Evolutionary conservation across 192 early-diverging fungal genomes (phyloP).

Genomic region (Entophlyctis luteolus): DNA sequence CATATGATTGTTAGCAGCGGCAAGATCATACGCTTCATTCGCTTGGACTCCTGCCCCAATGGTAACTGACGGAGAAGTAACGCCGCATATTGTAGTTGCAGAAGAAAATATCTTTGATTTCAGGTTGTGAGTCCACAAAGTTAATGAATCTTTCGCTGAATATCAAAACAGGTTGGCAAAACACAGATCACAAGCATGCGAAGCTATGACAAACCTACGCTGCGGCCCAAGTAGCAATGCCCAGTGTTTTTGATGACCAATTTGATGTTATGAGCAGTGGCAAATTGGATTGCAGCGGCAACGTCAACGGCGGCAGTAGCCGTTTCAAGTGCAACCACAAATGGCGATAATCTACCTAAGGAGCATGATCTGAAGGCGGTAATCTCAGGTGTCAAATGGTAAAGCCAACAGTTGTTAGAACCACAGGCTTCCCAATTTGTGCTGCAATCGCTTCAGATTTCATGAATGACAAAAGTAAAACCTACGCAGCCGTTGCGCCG

Average conservation of each 20-base stretch:
- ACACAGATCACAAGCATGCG: too few relatives aligned
- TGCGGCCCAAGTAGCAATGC: constrained; percentile 46
- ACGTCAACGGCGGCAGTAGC: neutral
- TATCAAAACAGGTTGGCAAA: too few relatives aligned
- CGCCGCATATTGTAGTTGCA: constrained; percentile 28
- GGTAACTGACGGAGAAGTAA: constrained; percentile 20
- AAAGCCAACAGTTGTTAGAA: too few relatives aligned
- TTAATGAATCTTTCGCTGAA: constrained; percentile 41
- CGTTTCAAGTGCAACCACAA: too few relatives aligned
- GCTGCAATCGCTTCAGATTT: too few relatives aligned
- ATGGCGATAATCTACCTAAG: neutral
- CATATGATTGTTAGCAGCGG: constrained; percentile 30
- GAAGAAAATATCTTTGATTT: constrained; percentile 29
- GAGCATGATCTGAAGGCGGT: too few relatives aligned
- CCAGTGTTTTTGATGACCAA: constrained; percentile 58
- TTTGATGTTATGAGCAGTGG: constrained; percentile 35
- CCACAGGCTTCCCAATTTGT: too few relatives aligned
- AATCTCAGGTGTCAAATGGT: too few relatives aligned
- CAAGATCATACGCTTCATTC: constrained; percentile 31
- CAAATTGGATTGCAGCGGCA: neutral
- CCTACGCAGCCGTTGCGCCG: too few relatives aligned
- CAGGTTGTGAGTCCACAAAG: constrained; percentile 45
- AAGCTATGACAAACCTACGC: too few relatives aligned
- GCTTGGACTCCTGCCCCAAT: constrained; percentile 43
- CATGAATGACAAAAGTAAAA: too few relatives aligned